These are phyloP conservation scores for Talaromyces stipitatus DNA, from an alignment of 495 filamentous ascomycete genomes.

Conservation along the genomic window DNA sequence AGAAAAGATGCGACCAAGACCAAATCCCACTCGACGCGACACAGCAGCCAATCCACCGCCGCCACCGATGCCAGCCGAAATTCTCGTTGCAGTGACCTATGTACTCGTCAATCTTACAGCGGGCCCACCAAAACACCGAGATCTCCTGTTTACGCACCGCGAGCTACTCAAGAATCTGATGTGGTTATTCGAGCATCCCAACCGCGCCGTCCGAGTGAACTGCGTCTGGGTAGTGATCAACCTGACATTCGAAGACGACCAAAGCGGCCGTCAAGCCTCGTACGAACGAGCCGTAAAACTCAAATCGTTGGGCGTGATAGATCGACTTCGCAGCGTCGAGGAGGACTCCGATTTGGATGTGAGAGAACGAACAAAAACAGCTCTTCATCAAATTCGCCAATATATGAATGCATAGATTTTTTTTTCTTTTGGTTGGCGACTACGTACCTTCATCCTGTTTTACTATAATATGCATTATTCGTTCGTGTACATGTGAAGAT, in stretches of 20 bases:
- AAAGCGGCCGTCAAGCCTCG: slow-evolving; percentile 51
- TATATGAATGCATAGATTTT: slow-evolving; percentile 12
- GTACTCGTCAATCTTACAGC: slow-evolving; percentile 83
- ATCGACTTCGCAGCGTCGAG: slow-evolving; percentile 55
- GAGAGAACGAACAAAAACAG: slow-evolving; percentile 73
- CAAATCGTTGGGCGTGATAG: slow-evolving; percentile 60
- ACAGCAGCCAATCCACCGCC: slow-evolving; percentile 15
- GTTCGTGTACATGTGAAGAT: background rate
- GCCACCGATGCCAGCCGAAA: slow-evolving; percentile 53
- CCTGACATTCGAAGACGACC: slow-evolving; percentile 71
- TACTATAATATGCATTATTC: background rate
- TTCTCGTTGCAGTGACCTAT: slow-evolving; percentile 65
- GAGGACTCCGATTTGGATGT: slow-evolving; percentile 78
- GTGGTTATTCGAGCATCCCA: slow-evolving; percentile 57
- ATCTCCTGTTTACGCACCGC: slow-evolving; percentile 60
- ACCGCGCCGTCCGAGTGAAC: slow-evolving; percentile 61
- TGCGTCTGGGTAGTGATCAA: slow-evolving; percentile 80
- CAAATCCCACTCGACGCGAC: slow-evolving; percentile 33
- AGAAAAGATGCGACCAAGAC: slow-evolving; percentile 58
- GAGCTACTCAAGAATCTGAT: slow-evolving; percentile 44
- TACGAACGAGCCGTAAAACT: slow-evolving; percentile 59
- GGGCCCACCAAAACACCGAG: slow-evolving; percentile 64
- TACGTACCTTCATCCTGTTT: background rate
- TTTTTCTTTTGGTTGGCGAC: background rate
- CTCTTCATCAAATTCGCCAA: slow-evolving; percentile 53